phyloP scores from a whole-genome alignment of 2,329 filamentous ascomycete species.

The Trichoderma aggressivum region DNA sequence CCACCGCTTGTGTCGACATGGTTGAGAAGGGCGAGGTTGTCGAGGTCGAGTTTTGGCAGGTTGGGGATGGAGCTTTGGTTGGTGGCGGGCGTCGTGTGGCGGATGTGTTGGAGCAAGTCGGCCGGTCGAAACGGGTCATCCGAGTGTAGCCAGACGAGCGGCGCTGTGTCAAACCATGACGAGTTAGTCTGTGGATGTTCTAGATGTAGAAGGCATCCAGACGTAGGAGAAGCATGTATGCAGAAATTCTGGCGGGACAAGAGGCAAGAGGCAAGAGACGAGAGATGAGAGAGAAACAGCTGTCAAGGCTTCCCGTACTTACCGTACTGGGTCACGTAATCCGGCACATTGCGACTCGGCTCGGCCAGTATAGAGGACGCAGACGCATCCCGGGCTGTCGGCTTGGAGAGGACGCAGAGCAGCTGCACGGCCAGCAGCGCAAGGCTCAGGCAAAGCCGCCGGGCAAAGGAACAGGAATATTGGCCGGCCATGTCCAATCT shows the following conservation, averaged over 20 bases:
- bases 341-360: background rate
- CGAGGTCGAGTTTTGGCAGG: background rate
- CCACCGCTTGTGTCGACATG: background rate
- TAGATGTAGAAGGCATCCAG: background rate
- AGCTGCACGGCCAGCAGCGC: background rate
- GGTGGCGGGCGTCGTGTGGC: background rate
- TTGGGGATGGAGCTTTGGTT: background rate
- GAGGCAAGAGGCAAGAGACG: background rate
- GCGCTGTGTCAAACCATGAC: background rate
- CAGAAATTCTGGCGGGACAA: background rate
- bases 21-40: slow-evolving; percentile 1
- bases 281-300: background rate
- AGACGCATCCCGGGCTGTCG: background rate
- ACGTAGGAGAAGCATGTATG: background rate
- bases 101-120: slow-evolving; percentile 3
- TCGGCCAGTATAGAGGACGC: background rate
- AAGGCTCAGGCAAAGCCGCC: background rate
- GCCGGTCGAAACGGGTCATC: slow-evolving; percentile 4
- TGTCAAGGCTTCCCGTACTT: background rate
- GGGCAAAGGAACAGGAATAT: background rate
- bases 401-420: background rate
- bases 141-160: slow-evolving; percentile 4
- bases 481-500: background rate
- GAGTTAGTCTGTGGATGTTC: background rate
- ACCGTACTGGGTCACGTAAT: slow-evolving; percentile 1